These are phyloP conservation scores for Kitagawia praeruptora DNA, from an alignment of 129 eudicot species.

Conservation along the genomic window DNA sequence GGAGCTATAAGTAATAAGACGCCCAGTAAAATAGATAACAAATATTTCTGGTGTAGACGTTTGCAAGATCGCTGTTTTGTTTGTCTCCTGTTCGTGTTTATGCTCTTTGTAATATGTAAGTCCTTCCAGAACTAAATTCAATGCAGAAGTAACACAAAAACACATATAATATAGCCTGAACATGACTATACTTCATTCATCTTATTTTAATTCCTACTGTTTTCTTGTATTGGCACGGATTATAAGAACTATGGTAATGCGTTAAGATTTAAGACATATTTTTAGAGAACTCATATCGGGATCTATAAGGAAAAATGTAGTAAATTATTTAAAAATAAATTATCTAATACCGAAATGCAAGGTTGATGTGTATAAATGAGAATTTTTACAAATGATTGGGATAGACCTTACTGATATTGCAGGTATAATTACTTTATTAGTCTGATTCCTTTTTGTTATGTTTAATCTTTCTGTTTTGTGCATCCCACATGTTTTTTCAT, in stretches of 20 bases:
- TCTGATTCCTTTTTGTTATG: neutral
- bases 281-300: neutral
- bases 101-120: conserved; percentile 73
- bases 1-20: conserved; percentile 87
- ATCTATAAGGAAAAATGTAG: neutral
- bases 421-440: neutral
- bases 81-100: conserved; percentile 50
- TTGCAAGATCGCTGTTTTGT: conserved; percentile 82
- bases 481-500: neutral
- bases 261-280: neutral
- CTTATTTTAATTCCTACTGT: neutral
- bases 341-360: neutral
- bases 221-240: neutral
- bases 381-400: neutral
- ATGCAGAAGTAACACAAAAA: neutral
- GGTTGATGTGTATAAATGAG: neutral
- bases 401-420: neutral
- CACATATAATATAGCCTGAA: neutral
- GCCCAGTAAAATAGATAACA: conserved; percentile 39
- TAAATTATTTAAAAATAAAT: neutral
- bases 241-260: neutral
- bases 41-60: conserved; percentile 62
- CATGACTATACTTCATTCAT: neutral
- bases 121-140: neutral
- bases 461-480: neutral